These are phyloP conservation scores for Golubevia sp. DNA, from an alignment of 1,284 basidiomycete species.

Conservation along the genomic window DNA sequence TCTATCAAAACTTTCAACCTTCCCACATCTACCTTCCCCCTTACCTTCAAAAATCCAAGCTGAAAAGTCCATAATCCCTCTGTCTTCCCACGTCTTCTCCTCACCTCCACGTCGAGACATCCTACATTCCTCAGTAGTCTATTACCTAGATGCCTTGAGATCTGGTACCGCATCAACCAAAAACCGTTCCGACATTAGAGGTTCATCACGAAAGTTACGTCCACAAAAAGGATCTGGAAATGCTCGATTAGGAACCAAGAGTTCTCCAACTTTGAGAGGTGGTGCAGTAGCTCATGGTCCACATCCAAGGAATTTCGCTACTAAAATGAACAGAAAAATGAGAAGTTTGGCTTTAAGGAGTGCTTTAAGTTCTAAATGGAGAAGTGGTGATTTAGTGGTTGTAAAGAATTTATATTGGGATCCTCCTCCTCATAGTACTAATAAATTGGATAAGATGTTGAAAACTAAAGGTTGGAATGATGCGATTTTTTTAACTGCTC, in stretches of 20 bases:
- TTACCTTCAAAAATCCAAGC: slow-evolving; percentile 64
- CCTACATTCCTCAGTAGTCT: slow-evolving; percentile 87
- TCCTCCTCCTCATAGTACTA: slow-evolving; percentile 44
- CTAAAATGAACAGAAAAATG: slow-evolving; percentile 85
- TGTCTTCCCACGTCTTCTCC: slow-evolving; percentile 82
- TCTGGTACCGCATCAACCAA: slow-evolving; percentile 90
- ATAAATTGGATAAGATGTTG: slow-evolving; percentile 35
- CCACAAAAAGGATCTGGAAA: slow-evolving; percentile 89
- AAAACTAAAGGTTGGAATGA: slow-evolving; percentile 42
- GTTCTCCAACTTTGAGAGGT: slow-evolving; percentile 85
- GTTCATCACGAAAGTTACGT: slow-evolving; percentile 84
- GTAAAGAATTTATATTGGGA: slow-evolving; percentile 65
- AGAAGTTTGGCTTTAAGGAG: slow-evolving; percentile 90
- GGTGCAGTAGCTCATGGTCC: slow-evolving; percentile 91
- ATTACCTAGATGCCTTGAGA: slow-evolving; percentile 83
- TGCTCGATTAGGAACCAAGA: slow-evolving; percentile 85
- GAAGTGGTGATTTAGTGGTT: slow-evolving; percentile 75
- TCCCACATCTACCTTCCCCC: background rate
- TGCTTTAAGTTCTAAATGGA: slow-evolving; percentile 79
- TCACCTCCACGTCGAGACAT: slow-evolving; percentile 87
- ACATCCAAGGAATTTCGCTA: slow-evolving; percentile 86
- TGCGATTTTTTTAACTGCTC: slow-evolving; percentile 54
- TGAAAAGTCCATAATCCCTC: slow-evolving; percentile 71
- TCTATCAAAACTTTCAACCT: slow-evolving; percentile 4
- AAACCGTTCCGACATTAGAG: slow-evolving; percentile 84